Evolutionary conservation across 1,139 yeast genomes (phyloP).

Genomic region (Barnettozyma hawaiiensis): DNA sequence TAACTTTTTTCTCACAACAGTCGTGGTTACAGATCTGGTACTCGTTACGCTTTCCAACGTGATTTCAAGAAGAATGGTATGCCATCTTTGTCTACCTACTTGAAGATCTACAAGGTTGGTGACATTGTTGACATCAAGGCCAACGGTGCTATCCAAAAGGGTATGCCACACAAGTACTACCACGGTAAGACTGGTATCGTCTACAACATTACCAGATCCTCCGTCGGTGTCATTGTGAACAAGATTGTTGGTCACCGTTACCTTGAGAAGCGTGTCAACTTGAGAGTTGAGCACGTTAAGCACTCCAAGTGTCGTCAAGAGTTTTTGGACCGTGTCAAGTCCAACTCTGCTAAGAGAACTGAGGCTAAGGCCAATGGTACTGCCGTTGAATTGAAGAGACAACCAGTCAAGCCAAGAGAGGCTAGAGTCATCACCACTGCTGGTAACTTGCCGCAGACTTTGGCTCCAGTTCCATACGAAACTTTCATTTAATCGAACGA

Average conservation of each 20-base stretch:
- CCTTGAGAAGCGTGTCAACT: constrained; percentile 96
- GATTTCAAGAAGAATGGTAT: constrained; percentile 98
- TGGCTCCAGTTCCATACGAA: constrained; percentile 99
- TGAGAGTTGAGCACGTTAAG: constrained; percentile 98
- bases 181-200: constrained; percentile 99
- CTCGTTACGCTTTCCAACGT: constrained; percentile 99
- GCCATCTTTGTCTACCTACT: constrained; percentile 91
- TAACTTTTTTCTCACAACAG: constrained; percentile 37
- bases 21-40: constrained; percentile 99
- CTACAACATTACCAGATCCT: constrained; percentile 96
- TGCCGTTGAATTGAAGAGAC: constrained; percentile 91
- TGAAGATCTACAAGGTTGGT: constrained; percentile 97
- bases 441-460: constrained; percentile 88
- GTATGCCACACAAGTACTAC: constrained; percentile 99
- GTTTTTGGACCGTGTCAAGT: constrained; percentile 96
- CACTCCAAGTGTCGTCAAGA: constrained; percentile 99
- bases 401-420: constrained; percentile 96
- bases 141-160: constrained; percentile 98
- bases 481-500: constrained; percentile 80
- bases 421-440: constrained; percentile 75
- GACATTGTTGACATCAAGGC: constrained; percentile 99
- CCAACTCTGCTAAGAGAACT: constrained; percentile 87
- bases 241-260: constrained; percentile 99
- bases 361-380: constrained; percentile 96
- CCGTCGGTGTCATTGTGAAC: constrained; percentile 97